Percentiles rank a stretch among this genome's conserved stretches.
phyloP scores from a whole-genome alignment of 2,329 filamentous ascomycete genomes.

The Thelonectria olida region DNA sequence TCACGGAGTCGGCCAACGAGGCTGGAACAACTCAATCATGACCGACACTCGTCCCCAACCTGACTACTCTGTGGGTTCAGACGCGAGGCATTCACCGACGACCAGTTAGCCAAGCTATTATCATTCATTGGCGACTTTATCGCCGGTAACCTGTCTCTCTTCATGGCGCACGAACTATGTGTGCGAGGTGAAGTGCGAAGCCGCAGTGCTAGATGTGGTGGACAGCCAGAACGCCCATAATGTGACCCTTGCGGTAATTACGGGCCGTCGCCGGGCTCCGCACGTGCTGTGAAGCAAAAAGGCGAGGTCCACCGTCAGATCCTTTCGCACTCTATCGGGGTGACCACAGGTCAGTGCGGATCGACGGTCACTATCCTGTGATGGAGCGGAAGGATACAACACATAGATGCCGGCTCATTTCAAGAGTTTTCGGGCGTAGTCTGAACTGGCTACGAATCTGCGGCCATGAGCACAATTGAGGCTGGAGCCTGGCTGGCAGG shows the following conservation, averaged over 20 bases:
- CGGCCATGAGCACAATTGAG: too few relatives aligned
- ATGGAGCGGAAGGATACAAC: slow-evolving; percentile 43
- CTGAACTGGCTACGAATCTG: too few relatives aligned
- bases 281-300: slow-evolving; percentile 46
- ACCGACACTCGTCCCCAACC: slow-evolving; percentile 51
- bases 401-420: slow-evolving; percentile 16
- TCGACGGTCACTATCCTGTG: slow-evolving; percentile 53
- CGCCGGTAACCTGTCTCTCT: slow-evolving; percentile 48
- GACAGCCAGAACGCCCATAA: slow-evolving; percentile 53
- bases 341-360: slow-evolving; percentile 41
- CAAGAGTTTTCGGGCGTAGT: too few relatives aligned
- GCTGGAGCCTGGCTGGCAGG: too few relatives aligned
- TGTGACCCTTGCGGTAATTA: slow-evolving; percentile 52
- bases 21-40: slow-evolving; percentile 53
- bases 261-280: slow-evolving; percentile 51
- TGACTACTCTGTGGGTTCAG: slow-evolving; percentile 55
- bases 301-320: slow-evolving; percentile 51
- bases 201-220: slow-evolving; percentile 47
- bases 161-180: slow-evolving; percentile 57
- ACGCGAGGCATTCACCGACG: slow-evolving; percentile 51
- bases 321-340: slow-evolving; percentile 53
- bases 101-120: slow-evolving; percentile 52
- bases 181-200: slow-evolving; percentile 58
- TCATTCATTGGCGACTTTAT: slow-evolving; percentile 48
- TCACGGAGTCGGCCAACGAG: too few relatives aligned